Conservation (phyloP, 352 stramenopile species). For the Phytophthora niederhauseri region DNA sequence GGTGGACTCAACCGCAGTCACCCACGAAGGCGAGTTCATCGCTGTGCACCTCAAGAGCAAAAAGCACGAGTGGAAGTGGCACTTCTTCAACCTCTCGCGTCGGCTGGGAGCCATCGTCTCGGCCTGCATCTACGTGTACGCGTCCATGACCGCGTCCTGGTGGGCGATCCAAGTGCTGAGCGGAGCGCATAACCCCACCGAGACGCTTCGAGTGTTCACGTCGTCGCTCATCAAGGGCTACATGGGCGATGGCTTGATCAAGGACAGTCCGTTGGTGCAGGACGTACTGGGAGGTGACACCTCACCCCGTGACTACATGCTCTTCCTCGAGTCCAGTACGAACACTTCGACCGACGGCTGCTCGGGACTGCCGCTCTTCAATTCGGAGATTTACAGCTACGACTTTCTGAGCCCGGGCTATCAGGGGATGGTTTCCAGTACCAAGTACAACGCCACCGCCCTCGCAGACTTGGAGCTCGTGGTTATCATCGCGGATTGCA, state of each 20-base stretch:
- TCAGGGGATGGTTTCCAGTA: constrained; percentile 17
- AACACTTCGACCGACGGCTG: constrained; percentile 28
- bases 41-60: constrained; percentile 16
- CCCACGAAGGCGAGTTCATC: constrained; percentile 19
- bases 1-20: constrained; percentile 14
- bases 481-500: constrained; percentile 44
- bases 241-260: constrained; percentile 32
- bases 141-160: constrained; percentile 32
- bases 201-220: constrained; percentile 14
- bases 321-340: constrained; percentile 39
- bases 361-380: not conserved
- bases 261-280: constrained; percentile 35
- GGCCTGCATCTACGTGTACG: constrained; percentile 33
- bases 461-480: constrained; percentile 44
- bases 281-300: constrained; percentile 26
- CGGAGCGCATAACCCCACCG: constrained; percentile 19
- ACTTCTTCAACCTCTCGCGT: constrained; percentile 33
- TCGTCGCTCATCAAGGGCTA: constrained; percentile 33
- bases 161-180: constrained; percentile 27
- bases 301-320: constrained; percentile 22
- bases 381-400: constrained; percentile 38
- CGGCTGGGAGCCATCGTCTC: constrained; percentile 25
- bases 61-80: constrained; percentile 17
- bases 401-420: constrained; percentile 39
- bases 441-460: constrained; percentile 42